Evolutionary conservation across 1,139 yeast genomes (phyloP), one percentile per base, ranked within the genome.

Genomic region (Debaryomyces sp.): DNA sequence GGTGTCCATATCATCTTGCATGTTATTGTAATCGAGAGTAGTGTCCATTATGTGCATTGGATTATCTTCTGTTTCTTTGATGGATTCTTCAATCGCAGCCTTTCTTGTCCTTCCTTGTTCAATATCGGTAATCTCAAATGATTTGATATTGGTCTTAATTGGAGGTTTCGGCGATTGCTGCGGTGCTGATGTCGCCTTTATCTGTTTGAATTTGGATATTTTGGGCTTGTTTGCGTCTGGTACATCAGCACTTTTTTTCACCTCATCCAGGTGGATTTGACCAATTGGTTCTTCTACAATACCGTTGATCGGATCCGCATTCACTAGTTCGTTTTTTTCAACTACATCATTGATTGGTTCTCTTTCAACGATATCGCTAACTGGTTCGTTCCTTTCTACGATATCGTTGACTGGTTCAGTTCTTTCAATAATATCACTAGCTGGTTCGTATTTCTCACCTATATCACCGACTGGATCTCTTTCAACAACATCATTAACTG

Each of bases 1-100:
- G 4, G 80, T 72, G 46, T 82, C 85, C 54, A 78, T 49, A 52
- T 81, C 77, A 42, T 68, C 68, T 30, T 73, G 74, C 43, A 80
- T 54, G 6, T 70, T 55, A 10, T 60, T 66, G 54, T 70, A 79
- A 52, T 80, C 84, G 7, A 80, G 50, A 0, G 63, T 52, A 0
- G 75, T 61, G 13, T 60, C 64, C 33, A 57, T 54, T n/a, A 64
- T 53, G 15, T 54, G 46, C 42, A 34, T 49, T 50, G 46, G 41
- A 29, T 48, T 51, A 21, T 55, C 61, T 38, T 63, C 67, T 12
- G 33, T 47, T n/a, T 54, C 55, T 4, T 52, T 36, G 56, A 40
- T 61, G 50, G 41, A 67, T 58, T 30, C 30, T 71, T 23, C 36
- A 12, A 30, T 21, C 23, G 15, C 35, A 12, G 24, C 36, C 30